Conservation (phyloP, 495 filamentous ascomycete species). For the Penicillium cosmopolitanum region DNA sequence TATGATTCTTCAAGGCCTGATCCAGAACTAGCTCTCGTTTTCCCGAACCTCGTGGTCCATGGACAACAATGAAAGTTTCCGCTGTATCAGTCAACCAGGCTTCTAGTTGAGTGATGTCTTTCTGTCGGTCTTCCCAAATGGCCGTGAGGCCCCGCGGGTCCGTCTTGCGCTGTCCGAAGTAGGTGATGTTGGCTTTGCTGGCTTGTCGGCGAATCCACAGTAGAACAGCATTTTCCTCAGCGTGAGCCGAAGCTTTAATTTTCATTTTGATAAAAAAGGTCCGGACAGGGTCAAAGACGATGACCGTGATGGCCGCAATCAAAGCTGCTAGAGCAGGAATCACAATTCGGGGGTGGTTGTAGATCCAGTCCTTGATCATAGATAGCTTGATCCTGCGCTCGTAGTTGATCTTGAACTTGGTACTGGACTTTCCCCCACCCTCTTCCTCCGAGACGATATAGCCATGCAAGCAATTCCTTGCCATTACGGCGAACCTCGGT, state of each 20-base stretch:
- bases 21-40: slow-evolving; percentile 87
- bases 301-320: slow-evolving; percentile 81
- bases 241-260: slow-evolving; percentile 74
- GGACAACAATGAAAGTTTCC: slow-evolving; percentile 92
- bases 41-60: slow-evolving; percentile 89
- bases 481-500: slow-evolving; percentile 76
- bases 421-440: slow-evolving; percentile 74
- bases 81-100: slow-evolving; percentile 86
- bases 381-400: slow-evolving; percentile 74
- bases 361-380: slow-evolving; percentile 83
- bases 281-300: slow-evolving; percentile 88
- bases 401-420: slow-evolving; percentile 77
- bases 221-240: slow-evolving; percentile 69
- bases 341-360: slow-evolving; percentile 86
- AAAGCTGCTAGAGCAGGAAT: slow-evolving; percentile 81
- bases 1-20: slow-evolving; percentile 75
- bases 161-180: slow-evolving; percentile 52
- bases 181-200: slow-evolving; percentile 65
- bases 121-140: slow-evolving; percentile 86
- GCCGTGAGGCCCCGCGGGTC: slow-evolving; percentile 75
- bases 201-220: slow-evolving; percentile 82
- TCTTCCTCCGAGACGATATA: slow-evolving; percentile 64
- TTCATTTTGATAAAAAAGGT: slow-evolving; percentile 91
- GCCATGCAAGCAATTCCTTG: slow-evolving; percentile 92
- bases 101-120: slow-evolving; percentile 76